Base-by-base conservation (phyloP, 164 flowering plant species). In the Berberis thunbergii region DNA sequence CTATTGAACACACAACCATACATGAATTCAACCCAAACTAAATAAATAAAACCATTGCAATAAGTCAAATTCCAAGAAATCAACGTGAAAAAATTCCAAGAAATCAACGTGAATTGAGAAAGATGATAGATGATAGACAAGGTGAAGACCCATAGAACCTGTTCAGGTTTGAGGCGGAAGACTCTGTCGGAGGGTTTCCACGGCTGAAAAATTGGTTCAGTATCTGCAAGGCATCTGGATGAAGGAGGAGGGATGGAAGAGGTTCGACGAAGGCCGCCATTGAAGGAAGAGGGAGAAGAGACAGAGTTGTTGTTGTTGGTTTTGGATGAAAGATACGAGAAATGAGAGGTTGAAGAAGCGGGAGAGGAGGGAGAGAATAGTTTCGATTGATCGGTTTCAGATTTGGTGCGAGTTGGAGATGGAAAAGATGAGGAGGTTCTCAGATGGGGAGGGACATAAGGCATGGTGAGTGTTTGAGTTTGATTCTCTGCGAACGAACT, bases 161-260 rank as follows among this genome's bases (percentile, higher is more conserved):
- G 81, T 4, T 78, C 77, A 4, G 81, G 73, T 40, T 67, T 73
- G 49, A 78, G 63, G 1, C 66, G 71, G 56, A 66, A 67, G 44
- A 74, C 82, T n/a, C 81, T 65, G 2, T 75, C 83, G 39, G 76
- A 79, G 45, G 82, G 82, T 68, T 76, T 74, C 82, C 82, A 79
- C n/a, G 65, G 70, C 50, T 74, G 67, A 41, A 74, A 69, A 45
- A 76, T 73, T 11, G 79, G 68, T n/a, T 79, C 77, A 5, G 74
- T 75, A 2, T 45, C 46, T 54, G 68, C 2, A 50, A 53, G 75
- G 73, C 56, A 63, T 62, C 59, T 43, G 73, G 68, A 38, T 67
- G 62, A 48, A 65, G 56, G 26, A 26, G 26, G 26, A 44, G 60
- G 44, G 57, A 41, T 57, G 40, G 2, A 54, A 10, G 40, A 54